Conservation (phyloP, 192 early-diverging fungal genomes). For the Coemansia umbellata region DNA sequence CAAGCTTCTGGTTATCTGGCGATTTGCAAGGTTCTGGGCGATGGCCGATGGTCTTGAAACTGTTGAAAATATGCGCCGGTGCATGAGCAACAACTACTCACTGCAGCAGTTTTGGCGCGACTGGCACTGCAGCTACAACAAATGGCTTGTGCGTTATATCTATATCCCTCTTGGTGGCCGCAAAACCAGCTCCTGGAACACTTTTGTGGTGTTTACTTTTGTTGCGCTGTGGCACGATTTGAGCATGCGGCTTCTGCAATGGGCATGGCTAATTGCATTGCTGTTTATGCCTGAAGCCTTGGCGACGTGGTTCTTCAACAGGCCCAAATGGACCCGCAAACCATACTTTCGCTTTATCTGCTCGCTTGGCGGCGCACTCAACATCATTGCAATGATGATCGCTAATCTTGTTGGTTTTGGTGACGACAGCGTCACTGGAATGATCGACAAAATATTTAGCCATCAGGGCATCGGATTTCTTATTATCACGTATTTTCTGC, state of each 20-base stretch:
- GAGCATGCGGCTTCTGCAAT: slow-evolving; percentile 73
- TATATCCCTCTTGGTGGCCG: slow-evolving; percentile 92
- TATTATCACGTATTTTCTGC: slow-evolving; percentile 39
- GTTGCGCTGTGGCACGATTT: slow-evolving; percentile 99
- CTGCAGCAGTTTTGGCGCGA: slow-evolving; percentile 90
- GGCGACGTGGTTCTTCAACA: slow-evolving; percentile 48
- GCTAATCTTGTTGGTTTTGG: slow-evolving; percentile 98
- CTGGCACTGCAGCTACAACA: slow-evolving; percentile 94
- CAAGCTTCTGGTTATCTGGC: slow-evolving; percentile 93
- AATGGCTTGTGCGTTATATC: slow-evolving; percentile 82
- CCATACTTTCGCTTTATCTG: slow-evolving; percentile 74
- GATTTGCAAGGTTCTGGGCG: slow-evolving; percentile 96
- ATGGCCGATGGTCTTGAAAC: slow-evolving; percentile 85
- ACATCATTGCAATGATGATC: slow-evolving; percentile 92
- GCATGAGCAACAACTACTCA: slow-evolving; percentile 96
- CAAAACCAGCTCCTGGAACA: slow-evolving; percentile 65
- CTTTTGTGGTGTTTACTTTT: slow-evolving; percentile 90
- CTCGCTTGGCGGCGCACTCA: slow-evolving; percentile 73
- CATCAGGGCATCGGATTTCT: slow-evolving; percentile 51
- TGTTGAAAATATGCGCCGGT: slow-evolving; percentile 94
- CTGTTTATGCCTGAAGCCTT: slow-evolving; percentile 85
- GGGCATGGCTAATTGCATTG: slow-evolving; percentile 86
- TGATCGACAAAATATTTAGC: slow-evolving; percentile 62
- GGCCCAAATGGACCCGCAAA: slow-evolving; percentile 22
- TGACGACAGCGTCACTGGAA: slow-evolving; percentile 74